Percentiles rank a stretch among this genome's conserved stretches.
Evolutionary conservation across 208 protist species (phyloP).

Genomic region (Leishmania amazonensis): DNA sequence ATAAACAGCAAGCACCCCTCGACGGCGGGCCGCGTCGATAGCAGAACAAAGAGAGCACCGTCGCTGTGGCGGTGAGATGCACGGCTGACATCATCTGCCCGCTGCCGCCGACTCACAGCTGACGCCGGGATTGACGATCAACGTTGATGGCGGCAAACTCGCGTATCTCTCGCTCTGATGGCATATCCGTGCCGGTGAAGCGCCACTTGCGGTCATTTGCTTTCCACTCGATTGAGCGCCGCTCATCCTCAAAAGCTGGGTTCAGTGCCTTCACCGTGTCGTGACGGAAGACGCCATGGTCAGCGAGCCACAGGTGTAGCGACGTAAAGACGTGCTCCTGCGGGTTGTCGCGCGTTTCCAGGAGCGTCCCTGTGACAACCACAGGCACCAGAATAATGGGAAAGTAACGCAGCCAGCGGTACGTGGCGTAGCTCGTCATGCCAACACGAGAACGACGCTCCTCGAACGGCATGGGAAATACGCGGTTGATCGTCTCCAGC

Average conservation of each 20-base stretch:
- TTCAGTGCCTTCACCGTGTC: constrained; percentile 89
- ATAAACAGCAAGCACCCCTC: neutral
- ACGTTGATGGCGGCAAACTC: constrained; percentile 92
- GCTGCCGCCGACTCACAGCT: neutral
- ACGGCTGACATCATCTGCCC: neutral
- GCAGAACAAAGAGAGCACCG: neutral
- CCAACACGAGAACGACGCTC: constrained; percentile 82
- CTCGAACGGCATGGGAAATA: constrained; percentile 88
- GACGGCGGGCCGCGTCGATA: neutral
- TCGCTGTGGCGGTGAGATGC: neutral
- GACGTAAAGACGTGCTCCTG: constrained; percentile 88
- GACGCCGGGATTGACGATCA: constrained; percentile 35
- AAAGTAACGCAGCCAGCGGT: constrained; percentile 83
- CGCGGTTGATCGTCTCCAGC: constrained; percentile 82
- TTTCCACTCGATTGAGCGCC: constrained; percentile 81
- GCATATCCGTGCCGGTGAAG: constrained; percentile 83
- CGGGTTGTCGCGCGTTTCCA: constrained; percentile 84
- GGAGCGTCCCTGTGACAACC: constrained; percentile 59
- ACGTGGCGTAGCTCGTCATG: constrained; percentile 86
- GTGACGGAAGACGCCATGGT: constrained; percentile 87
- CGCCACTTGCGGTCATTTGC: constrained; percentile 87
- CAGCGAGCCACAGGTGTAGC: constrained; percentile 86
- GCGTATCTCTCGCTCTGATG: constrained; percentile 71
- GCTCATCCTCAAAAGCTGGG: constrained; percentile 87
- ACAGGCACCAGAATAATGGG: constrained; percentile 71